phyloP scores from a whole-genome alignment of 2,329 filamentous ascomycete genomes.

The Pseudogymnoascus sp. region DNA sequence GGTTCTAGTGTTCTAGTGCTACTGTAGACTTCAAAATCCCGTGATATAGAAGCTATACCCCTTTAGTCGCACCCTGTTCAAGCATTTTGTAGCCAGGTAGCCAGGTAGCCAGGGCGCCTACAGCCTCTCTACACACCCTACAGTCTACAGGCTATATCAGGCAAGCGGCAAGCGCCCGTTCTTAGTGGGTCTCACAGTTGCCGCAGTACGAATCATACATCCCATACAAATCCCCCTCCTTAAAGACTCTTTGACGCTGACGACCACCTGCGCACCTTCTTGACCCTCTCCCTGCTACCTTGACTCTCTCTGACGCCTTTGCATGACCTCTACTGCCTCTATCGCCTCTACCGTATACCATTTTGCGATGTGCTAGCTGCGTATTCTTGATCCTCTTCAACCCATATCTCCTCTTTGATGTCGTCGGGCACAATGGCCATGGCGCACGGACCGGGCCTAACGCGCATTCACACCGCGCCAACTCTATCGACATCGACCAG shows the following conservation, averaged over 20 bases:
- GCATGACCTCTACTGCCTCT: neutral
- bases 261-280: neutral
- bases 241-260: constrained; percentile 2
- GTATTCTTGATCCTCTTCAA: neutral
- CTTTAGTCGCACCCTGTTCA: neutral
- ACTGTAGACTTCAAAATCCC: neutral
- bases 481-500: constrained; percentile 11
- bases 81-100: neutral
- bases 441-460: constrained; percentile 13
- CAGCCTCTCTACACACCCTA: neutral
- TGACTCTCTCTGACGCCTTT: neutral
- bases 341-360: too few species aligned
- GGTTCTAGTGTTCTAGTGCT: too few species aligned
- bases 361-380: neutral
- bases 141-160: neutral
- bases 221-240: neutral
- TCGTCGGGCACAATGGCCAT: constrained; percentile 10
- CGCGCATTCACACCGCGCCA: constrained; percentile 13
- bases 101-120: neutral
- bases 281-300: neutral
- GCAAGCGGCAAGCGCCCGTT: constrained; percentile 1
- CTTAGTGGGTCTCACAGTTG: neutral
- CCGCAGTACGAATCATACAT: neutral
- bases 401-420: neutral
- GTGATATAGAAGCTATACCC: neutral